phyloP scores from a whole-genome alignment of 129 eudicot genomes.

The Helichrysum umbraculigerum region DNA sequence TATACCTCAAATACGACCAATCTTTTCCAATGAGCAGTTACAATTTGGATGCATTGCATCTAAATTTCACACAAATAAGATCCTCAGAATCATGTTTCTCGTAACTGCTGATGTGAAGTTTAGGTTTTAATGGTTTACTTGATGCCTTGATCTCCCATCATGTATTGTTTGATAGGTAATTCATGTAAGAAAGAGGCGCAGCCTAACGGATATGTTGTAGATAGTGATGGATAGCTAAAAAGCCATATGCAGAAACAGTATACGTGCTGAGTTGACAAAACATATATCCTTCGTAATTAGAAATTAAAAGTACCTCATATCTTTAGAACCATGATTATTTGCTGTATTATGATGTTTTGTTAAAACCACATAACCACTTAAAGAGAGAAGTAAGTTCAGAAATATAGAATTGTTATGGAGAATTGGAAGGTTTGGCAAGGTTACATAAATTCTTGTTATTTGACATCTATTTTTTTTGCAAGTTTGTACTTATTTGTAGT shows the following conservation, averaged over 20 bases:
- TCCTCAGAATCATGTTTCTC: not conserved
- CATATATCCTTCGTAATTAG: not conserved
- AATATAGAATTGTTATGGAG: not conserved
- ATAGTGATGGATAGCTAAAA: not conserved
- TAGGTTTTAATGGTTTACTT: not conserved
- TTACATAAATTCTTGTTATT: not conserved
- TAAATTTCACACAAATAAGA: too few species aligned
- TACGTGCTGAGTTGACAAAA: not conserved
- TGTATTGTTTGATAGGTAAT: not conserved
- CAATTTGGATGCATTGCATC: too few species aligned
- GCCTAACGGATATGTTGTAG: slow-evolving; percentile 14
- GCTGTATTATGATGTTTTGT: not conserved
- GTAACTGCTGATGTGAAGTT: not conserved
- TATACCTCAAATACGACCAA: too few species aligned
- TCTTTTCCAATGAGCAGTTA: too few species aligned
- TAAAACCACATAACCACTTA: not conserved
- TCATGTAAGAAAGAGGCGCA: slow-evolving; percentile 1
- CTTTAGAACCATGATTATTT: not conserved
- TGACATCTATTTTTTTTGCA: too few species aligned
- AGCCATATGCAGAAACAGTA: not conserved
- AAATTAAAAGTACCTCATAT: slow-evolving; percentile 2
- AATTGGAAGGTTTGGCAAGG: not conserved
- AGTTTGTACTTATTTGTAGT: not conserved
- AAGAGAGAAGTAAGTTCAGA: not conserved
- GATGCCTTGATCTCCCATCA: not conserved